phyloP scores from a whole-genome alignment of 768 basidiomycete species.

The Kockovaella imperatae region DNA sequence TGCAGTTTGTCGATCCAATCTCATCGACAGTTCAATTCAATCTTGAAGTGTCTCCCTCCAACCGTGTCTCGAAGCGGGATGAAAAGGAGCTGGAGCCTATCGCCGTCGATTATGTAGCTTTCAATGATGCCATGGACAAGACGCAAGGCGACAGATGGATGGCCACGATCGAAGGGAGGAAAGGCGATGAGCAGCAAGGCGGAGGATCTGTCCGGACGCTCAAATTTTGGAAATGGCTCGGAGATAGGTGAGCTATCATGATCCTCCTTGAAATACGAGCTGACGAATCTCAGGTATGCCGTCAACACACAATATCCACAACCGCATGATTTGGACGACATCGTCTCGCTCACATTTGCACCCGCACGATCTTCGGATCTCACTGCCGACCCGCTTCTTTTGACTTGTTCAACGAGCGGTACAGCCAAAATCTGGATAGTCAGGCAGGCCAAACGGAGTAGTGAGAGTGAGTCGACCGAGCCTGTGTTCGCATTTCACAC shows the following conservation, averaged over 20 bases:
- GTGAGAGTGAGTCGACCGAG: conserved; percentile 47
- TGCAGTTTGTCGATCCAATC: conserved; percentile 77
- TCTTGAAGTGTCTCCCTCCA: conserved; percentile 87
- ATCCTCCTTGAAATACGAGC: background rate
- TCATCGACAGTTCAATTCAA: conserved; percentile 68
- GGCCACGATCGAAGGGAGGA: conserved; percentile 75
- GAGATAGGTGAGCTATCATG: conserved; percentile 47
- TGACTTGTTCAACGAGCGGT: conserved; percentile 61
- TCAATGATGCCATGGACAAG: conserved; percentile 53
- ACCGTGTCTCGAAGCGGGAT: conserved; percentile 73
- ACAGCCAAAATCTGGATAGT: conserved; percentile 74
- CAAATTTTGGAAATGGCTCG: conserved; percentile 84
- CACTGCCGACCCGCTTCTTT: conserved; percentile 49
- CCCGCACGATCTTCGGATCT: conserved; percentile 43
- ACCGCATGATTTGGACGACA: conserved; percentile 63
- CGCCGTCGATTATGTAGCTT: conserved; percentile 60
- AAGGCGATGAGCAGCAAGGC: conserved; percentile 60
- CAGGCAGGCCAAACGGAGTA: conserved; percentile 51
- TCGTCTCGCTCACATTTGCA: conserved; percentile 65
- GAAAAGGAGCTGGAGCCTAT: conserved; percentile 68
- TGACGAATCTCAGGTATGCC: conserved; percentile 28
- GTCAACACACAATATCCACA: conserved; percentile 83
- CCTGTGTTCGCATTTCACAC: conserved; percentile 1
- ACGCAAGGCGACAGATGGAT: conserved; percentile 63
- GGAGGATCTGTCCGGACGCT: conserved; percentile 59